phyloP scores from a whole-genome alignment of 2,329 filamentous ascomycete species.

The Septoria petroselini region DNA sequence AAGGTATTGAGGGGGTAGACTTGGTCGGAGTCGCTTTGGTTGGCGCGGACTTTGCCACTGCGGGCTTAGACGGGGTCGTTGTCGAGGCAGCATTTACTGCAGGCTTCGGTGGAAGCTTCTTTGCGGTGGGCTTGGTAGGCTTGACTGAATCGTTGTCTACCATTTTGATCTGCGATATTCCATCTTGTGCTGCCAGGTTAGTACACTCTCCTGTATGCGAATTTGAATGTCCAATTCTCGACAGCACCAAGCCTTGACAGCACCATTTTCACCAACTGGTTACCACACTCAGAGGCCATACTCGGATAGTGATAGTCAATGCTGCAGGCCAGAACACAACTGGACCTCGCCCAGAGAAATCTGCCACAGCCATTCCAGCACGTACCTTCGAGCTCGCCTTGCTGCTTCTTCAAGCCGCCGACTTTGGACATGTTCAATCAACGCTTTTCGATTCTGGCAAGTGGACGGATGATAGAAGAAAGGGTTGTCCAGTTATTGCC shows the following conservation, averaged over 20 bases:
- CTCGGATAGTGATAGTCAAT: constrained; percentile 15
- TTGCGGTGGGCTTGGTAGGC: constrained; percentile 26
- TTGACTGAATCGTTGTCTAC: constrained; percentile 35
- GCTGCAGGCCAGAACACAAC: constrained; percentile 13
- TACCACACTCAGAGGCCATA: constrained; percentile 8
- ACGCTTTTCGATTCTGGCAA: not conserved
- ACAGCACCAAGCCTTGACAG: not conserved
- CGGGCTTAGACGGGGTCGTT: constrained; percentile 16
- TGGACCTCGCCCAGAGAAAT: constrained; percentile 10
- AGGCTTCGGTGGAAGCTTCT: constrained; percentile 21
- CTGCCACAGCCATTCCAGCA: constrained; percentile 6
- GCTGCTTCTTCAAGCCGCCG: constrained; percentile 44
- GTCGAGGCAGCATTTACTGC: constrained; percentile 14
- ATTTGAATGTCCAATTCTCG: not conserved
- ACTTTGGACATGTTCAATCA: constrained; percentile 26
- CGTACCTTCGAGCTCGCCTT: constrained; percentile 43
- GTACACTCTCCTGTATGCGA: not conserved
- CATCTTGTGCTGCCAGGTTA: constrained; percentile 19
- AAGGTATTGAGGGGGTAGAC: constrained; percentile 17
- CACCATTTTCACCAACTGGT: not conserved
- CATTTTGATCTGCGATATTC: constrained; percentile 36
- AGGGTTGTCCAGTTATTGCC: not conserved
- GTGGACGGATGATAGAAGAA: not conserved
- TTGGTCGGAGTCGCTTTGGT: constrained; percentile 21
- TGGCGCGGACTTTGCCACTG: constrained; percentile 23